Percentiles rank a stretch among this genome's conserved stretches.
phyloP scores from a whole-genome alignment of 352 stramenopile genomes.

The Pythium coloratum region DNA sequence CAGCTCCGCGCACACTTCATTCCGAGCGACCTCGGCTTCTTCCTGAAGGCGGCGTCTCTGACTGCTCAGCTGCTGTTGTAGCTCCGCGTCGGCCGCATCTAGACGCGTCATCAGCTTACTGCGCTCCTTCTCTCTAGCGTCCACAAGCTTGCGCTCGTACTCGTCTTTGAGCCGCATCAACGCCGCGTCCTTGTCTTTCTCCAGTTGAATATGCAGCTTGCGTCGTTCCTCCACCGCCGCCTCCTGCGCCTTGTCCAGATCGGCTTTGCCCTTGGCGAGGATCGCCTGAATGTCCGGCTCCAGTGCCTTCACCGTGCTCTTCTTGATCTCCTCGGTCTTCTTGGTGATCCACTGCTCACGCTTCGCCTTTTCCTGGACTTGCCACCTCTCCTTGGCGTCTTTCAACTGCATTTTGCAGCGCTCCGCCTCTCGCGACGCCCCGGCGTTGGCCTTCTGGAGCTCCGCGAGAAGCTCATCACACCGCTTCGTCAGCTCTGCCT shows the following conservation, averaged over 20 bases:
- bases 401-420: conserved; percentile 76
- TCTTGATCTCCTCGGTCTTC: conserved; percentile 88
- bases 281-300: conserved; percentile 84
- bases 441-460: conserved; percentile 54
- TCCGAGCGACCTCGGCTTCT: conserved; percentile 58
- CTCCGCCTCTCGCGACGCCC: conserved; percentile 46
- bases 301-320: conserved; percentile 71
- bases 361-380: conserved; percentile 61
- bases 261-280: conserved; percentile 69
- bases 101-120: conserved; percentile 68
- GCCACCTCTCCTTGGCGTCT: conserved; percentile 75
- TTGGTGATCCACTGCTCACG: conserved; percentile 81
- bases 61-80: conserved; percentile 77
- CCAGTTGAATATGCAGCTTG: conserved; percentile 49
- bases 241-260: conserved; percentile 63
- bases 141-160: conserved; percentile 68
- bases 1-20: conserved; percentile 56
- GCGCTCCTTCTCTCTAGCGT: conserved; percentile 75
- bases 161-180: conserved; percentile 65
- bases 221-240: conserved; percentile 54
- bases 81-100: conserved; percentile 67
- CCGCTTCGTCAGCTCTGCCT: conserved; percentile 64
- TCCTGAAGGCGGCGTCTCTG: conserved; percentile 74
- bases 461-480: conserved; percentile 75
- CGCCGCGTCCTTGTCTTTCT: conserved; percentile 56